These are phyloP conservation scores for Penicillium sp. DNA, from an alignment of 2,329 filamentous ascomycete genomes.

Conservation along the genomic window DNA sequence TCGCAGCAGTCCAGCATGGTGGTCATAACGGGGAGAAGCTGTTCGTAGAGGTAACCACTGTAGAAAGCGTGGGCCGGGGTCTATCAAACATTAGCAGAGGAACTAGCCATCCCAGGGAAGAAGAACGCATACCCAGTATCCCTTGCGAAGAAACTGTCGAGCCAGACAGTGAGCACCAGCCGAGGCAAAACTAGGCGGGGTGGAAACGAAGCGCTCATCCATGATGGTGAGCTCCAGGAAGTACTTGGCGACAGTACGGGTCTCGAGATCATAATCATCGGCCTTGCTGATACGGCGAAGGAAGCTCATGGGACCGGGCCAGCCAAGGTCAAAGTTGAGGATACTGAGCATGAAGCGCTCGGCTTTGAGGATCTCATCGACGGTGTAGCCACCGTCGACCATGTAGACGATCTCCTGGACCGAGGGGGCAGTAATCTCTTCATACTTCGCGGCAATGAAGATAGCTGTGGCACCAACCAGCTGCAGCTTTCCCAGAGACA, in stretches of 20 bases:
- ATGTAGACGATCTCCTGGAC: conserved; percentile 96
- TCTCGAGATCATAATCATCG: conserved; percentile 95
- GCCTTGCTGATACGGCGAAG: conserved; percentile 95
- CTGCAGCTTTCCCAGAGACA: conserved; percentile 91
- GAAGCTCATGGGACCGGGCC: conserved; percentile 99
- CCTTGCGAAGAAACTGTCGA: conserved; percentile 82
- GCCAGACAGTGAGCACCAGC: conserved; percentile 91
- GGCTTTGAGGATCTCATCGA: conserved; percentile 91
- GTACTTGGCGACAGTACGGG: conserved; percentile 92
- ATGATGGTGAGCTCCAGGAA: conserved; percentile 95
- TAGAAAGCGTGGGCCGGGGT: conserved; percentile 81
- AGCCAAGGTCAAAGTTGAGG: conserved; percentile 91
- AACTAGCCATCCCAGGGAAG: not conserved
- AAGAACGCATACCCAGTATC: conserved; percentile 71
- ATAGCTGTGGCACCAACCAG: conserved; percentile 93
- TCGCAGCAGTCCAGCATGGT: conserved; percentile 86
- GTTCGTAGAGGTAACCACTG: conserved; percentile 83
- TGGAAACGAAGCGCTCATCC: conserved; percentile 94
- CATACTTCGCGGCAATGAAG: conserved; percentile 94
- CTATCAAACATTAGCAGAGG: conserved; percentile 45
- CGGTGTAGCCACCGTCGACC: conserved; percentile 86
- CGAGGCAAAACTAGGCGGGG: conserved; percentile 81
- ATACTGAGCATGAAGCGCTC: conserved; percentile 98
- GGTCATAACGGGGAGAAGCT: conserved; percentile 71
- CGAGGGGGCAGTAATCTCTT: conserved; percentile 97